Percentiles rank a stretch among this genome's conserved stretches.
phyloP scores from a whole-genome alignment of 2,329 filamentous ascomycete species.

The Arthrinium phaeospermum region DNA sequence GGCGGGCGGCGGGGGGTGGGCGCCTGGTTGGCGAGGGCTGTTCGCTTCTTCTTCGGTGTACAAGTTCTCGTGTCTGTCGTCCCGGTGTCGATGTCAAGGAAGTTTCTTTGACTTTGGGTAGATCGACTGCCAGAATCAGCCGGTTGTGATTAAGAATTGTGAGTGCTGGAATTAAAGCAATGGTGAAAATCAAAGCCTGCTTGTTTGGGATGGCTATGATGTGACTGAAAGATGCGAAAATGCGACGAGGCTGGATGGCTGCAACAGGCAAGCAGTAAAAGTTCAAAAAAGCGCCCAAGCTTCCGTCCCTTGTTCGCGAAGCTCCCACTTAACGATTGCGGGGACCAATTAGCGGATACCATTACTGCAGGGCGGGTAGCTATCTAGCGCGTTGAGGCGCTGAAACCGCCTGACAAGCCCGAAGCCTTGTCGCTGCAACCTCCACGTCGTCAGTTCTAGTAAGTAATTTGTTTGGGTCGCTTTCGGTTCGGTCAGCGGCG shows the following conservation, averaged over 20 bases:
- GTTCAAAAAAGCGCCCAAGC: slow-evolving; percentile 1
- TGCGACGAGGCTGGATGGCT: slow-evolving; percentile 13
- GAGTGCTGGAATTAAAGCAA: background rate
- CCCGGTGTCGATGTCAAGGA: background rate
- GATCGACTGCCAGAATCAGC: too few species aligned
- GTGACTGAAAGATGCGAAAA: background rate
- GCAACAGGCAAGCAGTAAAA: background rate
- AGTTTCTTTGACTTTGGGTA: background rate
- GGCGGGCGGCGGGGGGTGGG: background rate
- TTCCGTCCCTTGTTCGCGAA: slow-evolving; percentile 3
- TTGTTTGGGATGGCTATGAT: background rate
- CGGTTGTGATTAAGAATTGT: background rate
- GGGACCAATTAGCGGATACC: slow-evolving; percentile 18
- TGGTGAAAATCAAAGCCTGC: background rate
- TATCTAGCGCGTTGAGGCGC: slow-evolving; percentile 10
- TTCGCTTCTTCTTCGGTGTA: background rate
- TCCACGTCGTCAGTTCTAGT: slow-evolving; percentile 1
- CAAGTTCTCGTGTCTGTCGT: background rate
- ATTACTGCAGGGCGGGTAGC: slow-evolving; percentile 2
- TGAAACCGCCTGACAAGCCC: background rate
- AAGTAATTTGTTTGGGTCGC: background rate
- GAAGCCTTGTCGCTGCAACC: slow-evolving; percentile 11
- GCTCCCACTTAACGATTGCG: slow-evolving; percentile 19
- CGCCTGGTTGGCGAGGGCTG: slow-evolving; percentile 1
- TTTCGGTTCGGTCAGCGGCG: background rate